Conservation (phyloP, 2,329 filamentous ascomycete genomes). For the Alternaria ventricosa region DNA sequence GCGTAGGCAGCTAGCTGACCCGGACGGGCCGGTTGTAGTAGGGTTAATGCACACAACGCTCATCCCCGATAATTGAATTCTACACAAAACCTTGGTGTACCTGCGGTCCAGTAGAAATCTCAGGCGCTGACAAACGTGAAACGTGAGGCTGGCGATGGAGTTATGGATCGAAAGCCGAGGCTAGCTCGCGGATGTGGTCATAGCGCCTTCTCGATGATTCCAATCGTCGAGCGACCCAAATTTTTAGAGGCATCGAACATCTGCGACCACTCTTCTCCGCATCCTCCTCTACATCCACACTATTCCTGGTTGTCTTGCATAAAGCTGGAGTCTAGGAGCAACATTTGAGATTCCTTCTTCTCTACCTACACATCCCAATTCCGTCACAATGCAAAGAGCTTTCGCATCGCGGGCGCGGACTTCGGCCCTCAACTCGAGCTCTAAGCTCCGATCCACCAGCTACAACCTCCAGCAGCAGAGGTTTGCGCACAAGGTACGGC, state of each 20-base stretch:
- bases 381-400: slow-evolving; percentile 87
- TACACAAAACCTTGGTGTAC: not conserved
- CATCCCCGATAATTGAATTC: not conserved
- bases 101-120: not conserved
- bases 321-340: slow-evolving; percentile 47
- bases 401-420: slow-evolving; percentile 81
- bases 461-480: slow-evolving; percentile 85
- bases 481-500: slow-evolving; percentile 92
- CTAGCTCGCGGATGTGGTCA: slow-evolving; percentile 10
- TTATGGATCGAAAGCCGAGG: slow-evolving; percentile 13
- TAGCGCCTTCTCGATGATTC: slow-evolving; percentile 21
- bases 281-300: slow-evolving; percentile 27
- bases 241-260: slow-evolving; percentile 13
- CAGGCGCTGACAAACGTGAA: not conserved
- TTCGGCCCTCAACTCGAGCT: slow-evolving; percentile 74
- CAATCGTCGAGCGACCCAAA: slow-evolving; percentile 10
- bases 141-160: slow-evolving; percentile 5
- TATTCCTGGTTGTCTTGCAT: slow-evolving; percentile 43
- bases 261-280: slow-evolving; percentile 24
- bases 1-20: not conserved
- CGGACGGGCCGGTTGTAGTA: not conserved
- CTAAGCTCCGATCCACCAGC: slow-evolving; percentile 59
- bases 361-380: slow-evolving; percentile 27
- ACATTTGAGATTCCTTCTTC: slow-evolving; percentile 32
- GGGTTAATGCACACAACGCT: not conserved